These are phyloP conservation scores for Abelmoschus esculentus DNA, from an alignment of 345 rosid species.

Conservation along the genomic window DNA sequence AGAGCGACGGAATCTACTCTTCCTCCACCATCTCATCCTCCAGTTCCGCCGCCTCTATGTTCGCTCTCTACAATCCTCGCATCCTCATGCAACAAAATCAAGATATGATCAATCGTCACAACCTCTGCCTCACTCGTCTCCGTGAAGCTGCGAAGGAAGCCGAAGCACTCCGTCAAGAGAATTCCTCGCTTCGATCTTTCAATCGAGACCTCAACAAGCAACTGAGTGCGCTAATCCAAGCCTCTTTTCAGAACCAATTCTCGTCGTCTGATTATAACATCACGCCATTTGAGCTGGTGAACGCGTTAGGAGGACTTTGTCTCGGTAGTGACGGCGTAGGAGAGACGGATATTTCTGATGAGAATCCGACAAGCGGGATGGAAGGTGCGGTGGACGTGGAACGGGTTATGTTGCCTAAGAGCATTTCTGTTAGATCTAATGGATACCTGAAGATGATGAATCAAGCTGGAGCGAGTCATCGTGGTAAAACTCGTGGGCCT, in stretches of 20 bases:
- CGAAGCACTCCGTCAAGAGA: slow-evolving; percentile 38
- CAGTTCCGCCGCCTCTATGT: slow-evolving; percentile 12
- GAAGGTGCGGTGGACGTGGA: slow-evolving; percentile 23
- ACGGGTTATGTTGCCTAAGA: slow-evolving; percentile 39
- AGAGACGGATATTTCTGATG: slow-evolving; percentile 22
- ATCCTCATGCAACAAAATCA: slow-evolving; percentile 31
- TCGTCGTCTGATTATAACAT: slow-evolving; percentile 13
- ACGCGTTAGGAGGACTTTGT: slow-evolving; percentile 20
- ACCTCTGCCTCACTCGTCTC: slow-evolving; percentile 34
- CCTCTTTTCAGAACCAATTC: slow-evolving; percentile 24
- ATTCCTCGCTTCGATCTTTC: slow-evolving; percentile 28
- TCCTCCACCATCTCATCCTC: slow-evolving; percentile 19
- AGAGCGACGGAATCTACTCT: slow-evolving; percentile 7
- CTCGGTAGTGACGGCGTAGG: slow-evolving; percentile 4
- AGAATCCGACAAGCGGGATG: slow-evolving; percentile 38
- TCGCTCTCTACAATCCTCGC: slow-evolving; percentile 22
- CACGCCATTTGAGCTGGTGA: slow-evolving; percentile 22
- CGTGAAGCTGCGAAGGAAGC: slow-evolving; percentile 31
- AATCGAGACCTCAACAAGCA: slow-evolving; percentile 38
- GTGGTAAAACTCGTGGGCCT: slow-evolving; percentile 1
- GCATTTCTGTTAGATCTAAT: slow-evolving; percentile 44
- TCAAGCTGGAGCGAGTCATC: not conserved
- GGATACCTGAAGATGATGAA: slow-evolving; percentile 32
- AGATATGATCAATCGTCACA: slow-evolving; percentile 40
- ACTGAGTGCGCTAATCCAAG: slow-evolving; percentile 24